A percentile compares a stretch with the other conserved stretches of the same genome.
Evolutionary conservation across 768 basidiomycete genomes (phyloP).

Genomic region (Xerocomus potaroensis): DNA sequence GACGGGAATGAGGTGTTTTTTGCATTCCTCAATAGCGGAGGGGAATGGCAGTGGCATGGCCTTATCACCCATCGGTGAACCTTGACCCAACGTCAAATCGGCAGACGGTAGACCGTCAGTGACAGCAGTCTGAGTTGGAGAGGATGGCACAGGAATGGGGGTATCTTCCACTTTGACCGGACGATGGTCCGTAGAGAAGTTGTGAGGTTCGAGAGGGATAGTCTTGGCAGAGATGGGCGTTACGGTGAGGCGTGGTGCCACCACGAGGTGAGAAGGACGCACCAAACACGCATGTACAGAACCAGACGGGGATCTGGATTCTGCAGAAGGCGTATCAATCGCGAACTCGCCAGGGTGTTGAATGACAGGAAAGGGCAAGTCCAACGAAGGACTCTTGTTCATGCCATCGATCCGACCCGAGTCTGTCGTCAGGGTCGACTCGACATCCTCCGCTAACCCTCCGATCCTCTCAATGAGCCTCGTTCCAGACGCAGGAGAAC

Average conservation of each 20-base stretch:
- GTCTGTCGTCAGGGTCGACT: no score
- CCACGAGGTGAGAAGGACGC: no score
- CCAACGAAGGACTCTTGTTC: no score
- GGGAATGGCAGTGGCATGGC: conserved; percentile 6
- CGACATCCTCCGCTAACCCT: no score
- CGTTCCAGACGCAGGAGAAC: conserved; percentile 5
- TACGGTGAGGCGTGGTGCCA: no score
- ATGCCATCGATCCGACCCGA: conserved; percentile 10
- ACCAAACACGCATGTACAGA: conserved; percentile 16
- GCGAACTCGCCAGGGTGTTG: conserved; percentile 20
- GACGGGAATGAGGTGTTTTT: conserved; percentile 22
- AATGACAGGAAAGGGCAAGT: conserved; percentile 1
- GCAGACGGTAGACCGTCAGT: no score
- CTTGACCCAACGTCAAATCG: conserved; percentile 1
- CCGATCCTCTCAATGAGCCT: conserved; percentile 24
- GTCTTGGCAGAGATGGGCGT: no score
- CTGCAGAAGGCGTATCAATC: conserved; percentile 9
- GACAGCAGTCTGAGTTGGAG: neutral
- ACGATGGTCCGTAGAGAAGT: conserved; percentile 4
- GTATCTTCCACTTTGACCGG: conserved; percentile 1
- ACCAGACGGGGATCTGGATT: neutral
- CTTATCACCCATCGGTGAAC: conserved; percentile 7
- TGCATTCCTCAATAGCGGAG: conserved; percentile 25
- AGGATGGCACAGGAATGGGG: neutral
- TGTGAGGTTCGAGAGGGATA: no score